Conservation (phyloP, 108 stramenopile genomes). For the Fragilaria crotonensis region DNA sequence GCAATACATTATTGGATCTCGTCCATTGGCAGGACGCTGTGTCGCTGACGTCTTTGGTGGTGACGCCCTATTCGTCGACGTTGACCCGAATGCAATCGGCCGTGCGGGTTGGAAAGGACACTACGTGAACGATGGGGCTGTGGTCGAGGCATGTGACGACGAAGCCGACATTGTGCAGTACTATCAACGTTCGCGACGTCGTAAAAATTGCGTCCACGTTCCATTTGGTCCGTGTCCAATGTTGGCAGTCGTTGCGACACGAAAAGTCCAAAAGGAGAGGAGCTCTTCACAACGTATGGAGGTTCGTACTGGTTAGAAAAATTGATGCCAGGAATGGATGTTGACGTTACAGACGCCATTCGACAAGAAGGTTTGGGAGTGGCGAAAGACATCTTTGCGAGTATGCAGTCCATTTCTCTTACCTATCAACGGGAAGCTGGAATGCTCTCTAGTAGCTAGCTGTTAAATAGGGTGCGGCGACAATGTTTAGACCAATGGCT, state of each 20-base stretch:
- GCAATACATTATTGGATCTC: neutral
- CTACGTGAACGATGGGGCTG: neutral
- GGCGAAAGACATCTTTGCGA: no score
- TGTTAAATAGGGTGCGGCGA: no score
- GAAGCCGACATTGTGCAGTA: neutral
- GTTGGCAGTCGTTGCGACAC: conserved; percentile 14
- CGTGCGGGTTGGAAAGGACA: neutral
- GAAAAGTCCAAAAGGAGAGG: conserved; percentile 19
- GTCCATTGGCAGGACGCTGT: neutral
- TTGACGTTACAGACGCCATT: no score
- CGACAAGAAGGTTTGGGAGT: no score
- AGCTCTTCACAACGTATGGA: conserved; percentile 23
- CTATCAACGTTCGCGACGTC: neutral
- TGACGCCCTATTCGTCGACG: neutral
- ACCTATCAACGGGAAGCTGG: no score
- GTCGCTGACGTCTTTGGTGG: neutral
- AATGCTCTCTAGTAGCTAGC: no score
- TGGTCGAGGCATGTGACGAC: neutral
- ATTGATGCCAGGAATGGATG: no score
- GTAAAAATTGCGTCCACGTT: conserved; percentile 4
- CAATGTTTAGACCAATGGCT: no score
- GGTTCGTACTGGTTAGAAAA: conserved; percentile 20
- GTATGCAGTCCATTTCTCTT: no score
- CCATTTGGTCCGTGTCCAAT: conserved; percentile 25
- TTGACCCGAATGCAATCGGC: neutral